These are phyloP conservation scores for Microdochium paspali DNA, from an alignment of 2,329 filamentous ascomycete genomes.

Conservation along the genomic window DNA sequence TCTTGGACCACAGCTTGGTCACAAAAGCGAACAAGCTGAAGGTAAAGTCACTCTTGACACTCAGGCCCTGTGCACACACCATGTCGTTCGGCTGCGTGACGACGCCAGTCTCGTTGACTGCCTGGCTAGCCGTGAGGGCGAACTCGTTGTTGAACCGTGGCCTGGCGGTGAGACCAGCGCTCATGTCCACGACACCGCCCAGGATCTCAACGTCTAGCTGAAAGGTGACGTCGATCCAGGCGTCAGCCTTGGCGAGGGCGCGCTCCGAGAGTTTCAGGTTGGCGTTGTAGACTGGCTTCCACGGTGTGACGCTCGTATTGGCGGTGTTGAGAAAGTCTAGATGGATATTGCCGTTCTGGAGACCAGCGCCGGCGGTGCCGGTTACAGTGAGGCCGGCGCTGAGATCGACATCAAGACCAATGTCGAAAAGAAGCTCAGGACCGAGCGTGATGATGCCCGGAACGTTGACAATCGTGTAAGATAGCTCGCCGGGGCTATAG, in stretches of 20 bases:
- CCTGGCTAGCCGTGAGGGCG: constrained; percentile 10
- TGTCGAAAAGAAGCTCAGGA: constrained; percentile 6
- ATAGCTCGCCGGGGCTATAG: constrained; percentile 6
- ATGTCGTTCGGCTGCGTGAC: too few relatives aligned
- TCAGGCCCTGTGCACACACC: constrained; percentile 6
- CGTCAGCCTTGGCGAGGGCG: constrained; percentile 10
- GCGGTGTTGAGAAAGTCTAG: constrained; percentile 18
- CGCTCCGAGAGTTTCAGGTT: constrained; percentile 14
- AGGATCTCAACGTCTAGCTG: constrained; percentile 14
- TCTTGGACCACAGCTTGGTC: constrained; percentile 14
- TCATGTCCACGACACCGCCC: constrained; percentile 14
- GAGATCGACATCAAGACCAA: constrained; percentile 6
- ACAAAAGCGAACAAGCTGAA: constrained; percentile 14
- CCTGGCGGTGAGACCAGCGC: constrained; percentile 14
- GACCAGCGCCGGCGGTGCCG: constrained; percentile 9
- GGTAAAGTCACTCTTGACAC: constrained; percentile 13
- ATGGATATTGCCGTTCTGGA: constrained; percentile 16
- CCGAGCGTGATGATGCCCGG: constrained; percentile 6
- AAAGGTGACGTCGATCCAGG: constrained; percentile 11
- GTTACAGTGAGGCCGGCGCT: constrained; percentile 5
- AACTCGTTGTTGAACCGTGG: constrained; percentile 16
- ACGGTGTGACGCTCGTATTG: constrained; percentile 11
- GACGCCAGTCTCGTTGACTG: too few relatives aligned
- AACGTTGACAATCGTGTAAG: constrained; percentile 9
- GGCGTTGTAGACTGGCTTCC: constrained; percentile 20